phyloP scores from a whole-genome alignment of 2,329 filamentous ascomycete species.

The Xylaria sp. region DNA sequence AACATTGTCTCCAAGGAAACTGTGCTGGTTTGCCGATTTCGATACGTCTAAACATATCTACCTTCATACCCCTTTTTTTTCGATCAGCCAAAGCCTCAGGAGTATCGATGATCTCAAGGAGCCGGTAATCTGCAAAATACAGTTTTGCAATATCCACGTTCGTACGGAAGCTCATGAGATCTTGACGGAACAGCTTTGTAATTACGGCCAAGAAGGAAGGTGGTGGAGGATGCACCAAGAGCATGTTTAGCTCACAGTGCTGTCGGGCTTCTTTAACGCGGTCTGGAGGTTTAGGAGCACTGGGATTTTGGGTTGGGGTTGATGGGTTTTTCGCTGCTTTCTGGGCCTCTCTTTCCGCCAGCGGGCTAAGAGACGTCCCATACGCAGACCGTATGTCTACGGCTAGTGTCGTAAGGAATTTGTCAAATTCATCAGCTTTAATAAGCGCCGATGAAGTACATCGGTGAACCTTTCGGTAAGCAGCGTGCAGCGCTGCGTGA shows the following conservation, averaged over 20 bases:
- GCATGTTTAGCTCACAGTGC: constrained; percentile 62
- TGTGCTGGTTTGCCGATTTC: constrained; percentile 60
- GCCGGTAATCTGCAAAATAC: constrained; percentile 76
- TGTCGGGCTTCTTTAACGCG: constrained; percentile 53
- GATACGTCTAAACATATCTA: constrained; percentile 68
- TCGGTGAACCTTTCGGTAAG: constrained; percentile 65
- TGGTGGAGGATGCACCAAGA: constrained; percentile 60
- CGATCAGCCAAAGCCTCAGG: constrained; percentile 56
- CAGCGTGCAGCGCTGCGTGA: constrained; percentile 64
- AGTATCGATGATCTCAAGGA: constrained; percentile 73
- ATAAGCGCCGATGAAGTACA: constrained; percentile 63
- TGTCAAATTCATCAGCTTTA: constrained; percentile 70
- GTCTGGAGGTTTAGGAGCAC: constrained; percentile 51
- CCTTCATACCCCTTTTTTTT: constrained; percentile 52
- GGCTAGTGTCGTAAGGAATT: constrained; percentile 63
- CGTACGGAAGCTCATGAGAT: constrained; percentile 66
- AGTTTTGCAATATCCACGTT: constrained; percentile 73
- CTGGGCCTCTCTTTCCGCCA: constrained; percentile 58
- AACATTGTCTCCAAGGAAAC: constrained; percentile 59
- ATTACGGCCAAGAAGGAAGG: constrained; percentile 65
- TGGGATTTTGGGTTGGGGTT: constrained; percentile 51
- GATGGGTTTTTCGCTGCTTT: constrained; percentile 57
- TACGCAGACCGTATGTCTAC: constrained; percentile 63
- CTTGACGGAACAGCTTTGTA: constrained; percentile 70
- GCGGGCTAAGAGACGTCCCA: constrained; percentile 55